Conservation (phyloP, 345 rosid genomes). For the Heritiera fomes region DNA sequence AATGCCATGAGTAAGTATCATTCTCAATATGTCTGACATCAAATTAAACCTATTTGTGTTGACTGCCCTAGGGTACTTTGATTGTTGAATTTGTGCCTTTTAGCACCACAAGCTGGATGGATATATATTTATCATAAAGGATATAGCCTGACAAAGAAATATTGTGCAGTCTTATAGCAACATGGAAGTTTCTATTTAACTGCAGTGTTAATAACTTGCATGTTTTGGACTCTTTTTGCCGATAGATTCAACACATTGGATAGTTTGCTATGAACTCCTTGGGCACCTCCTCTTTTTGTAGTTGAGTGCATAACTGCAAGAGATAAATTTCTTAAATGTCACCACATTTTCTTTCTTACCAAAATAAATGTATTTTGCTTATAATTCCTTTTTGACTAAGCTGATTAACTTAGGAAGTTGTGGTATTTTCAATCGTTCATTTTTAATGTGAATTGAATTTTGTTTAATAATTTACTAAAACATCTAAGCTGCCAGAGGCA, state of each 20-base stretch:
- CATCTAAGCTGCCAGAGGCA: neutral
- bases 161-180: neutral
- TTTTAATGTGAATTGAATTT: neutral
- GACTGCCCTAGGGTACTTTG: neutral
- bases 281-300: neutral
- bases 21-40: constrained; percentile 3
- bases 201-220: neutral
- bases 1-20: constrained; percentile 71
- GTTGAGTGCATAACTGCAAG: neutral
- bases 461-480: neutral
- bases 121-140: neutral
- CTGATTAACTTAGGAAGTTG: neutral
- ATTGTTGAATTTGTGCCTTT: neutral
- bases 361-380: neutral
- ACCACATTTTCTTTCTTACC: neutral
- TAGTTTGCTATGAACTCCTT: neutral
- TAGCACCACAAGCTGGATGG: neutral
- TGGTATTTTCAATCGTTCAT: neutral
- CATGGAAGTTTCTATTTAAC: neutral
- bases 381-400: neutral
- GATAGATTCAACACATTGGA: neutral
- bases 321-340: neutral
- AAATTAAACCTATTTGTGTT: neutral
- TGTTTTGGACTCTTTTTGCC: neutral
- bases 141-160: neutral